Percentiles rank a stretch among this genome's conserved stretches.
phyloP scores from a whole-genome alignment of 768 basidiomycete species.

The Tephrocybe sp. region DNA sequence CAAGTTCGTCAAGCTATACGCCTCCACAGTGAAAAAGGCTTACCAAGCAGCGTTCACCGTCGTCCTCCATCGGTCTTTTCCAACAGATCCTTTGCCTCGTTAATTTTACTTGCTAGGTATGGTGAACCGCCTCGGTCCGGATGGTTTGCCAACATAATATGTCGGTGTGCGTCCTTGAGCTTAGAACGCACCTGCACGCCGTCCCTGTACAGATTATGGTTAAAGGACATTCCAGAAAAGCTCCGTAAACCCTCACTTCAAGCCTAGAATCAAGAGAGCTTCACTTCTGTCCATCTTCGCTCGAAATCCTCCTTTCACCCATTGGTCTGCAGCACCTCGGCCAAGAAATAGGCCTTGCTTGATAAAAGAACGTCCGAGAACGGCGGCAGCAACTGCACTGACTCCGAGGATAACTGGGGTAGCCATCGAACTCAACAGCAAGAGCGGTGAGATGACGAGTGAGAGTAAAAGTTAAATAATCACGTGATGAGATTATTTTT shows the following conservation, averaged over 20 bases:
- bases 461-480: no score
- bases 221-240: slow-evolving; percentile 5
- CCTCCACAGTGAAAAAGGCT: neutral
- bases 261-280: slow-evolving; percentile 86
- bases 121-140: slow-evolving; percentile 99
- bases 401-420: slow-evolving; percentile 77
- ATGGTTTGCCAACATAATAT: slow-evolving; percentile 98
- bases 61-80: slow-evolving; percentile 69
- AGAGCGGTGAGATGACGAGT: no score
- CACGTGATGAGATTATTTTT: no score
- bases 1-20: neutral
- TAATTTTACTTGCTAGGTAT: slow-evolving; percentile 97
- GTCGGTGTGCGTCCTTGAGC: slow-evolving; percentile 93
- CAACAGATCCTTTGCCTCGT: slow-evolving; percentile 93
- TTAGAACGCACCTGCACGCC: slow-evolving; percentile 67
- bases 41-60: slow-evolving; percentile 22
- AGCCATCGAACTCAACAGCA: slow-evolving; percentile 49
- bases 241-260: slow-evolving; percentile 70
- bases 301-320: slow-evolving; percentile 92
- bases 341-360: slow-evolving; percentile 59
- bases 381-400: slow-evolving; percentile 71
- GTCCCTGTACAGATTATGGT: slow-evolving; percentile 52
- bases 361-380: slow-evolving; percentile 70
- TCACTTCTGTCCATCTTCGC: slow-evolving; percentile 96
- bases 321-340: slow-evolving; percentile 70